Evolutionary conservation across 2,329 filamentous ascomycete genomes (phyloP).

Genomic region (Aplosporella prunicola): DNA sequence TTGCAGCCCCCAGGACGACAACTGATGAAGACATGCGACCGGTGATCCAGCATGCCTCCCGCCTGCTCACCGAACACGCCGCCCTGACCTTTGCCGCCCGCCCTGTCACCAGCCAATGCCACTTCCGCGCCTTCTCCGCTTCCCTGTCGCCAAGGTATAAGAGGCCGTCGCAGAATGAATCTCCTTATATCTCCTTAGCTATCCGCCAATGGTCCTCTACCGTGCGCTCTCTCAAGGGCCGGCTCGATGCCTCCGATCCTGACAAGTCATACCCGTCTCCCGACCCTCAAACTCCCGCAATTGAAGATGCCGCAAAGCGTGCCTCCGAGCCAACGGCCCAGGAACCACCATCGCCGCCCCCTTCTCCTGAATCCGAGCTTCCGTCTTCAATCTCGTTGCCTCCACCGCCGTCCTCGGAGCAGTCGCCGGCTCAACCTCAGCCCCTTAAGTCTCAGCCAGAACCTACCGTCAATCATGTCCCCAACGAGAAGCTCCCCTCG

Average conservation of each 20-base stretch:
- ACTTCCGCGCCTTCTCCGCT: slow-evolving; percentile 19
- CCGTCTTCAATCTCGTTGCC: no score
- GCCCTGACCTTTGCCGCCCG: slow-evolving; percentile 9
- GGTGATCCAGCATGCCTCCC: slow-evolving; percentile 32
- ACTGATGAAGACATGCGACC: slow-evolving; percentile 26
- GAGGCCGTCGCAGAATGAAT: not conserved
- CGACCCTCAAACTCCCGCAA: slow-evolving; percentile 2
- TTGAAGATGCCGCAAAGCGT: slow-evolving; percentile 1
- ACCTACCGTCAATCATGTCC: slow-evolving; percentile 22
- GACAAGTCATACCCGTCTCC: not conserved
- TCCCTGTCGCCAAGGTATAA: not conserved
- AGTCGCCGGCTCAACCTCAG: not conserved
- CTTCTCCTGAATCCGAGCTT: not conserved
- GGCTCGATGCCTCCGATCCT: not conserved
- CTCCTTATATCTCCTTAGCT: not conserved
- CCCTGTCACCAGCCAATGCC: slow-evolving; percentile 21
- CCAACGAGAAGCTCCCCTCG: slow-evolving; percentile 41
- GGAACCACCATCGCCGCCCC: not conserved
- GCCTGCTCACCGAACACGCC: slow-evolving; percentile 20
- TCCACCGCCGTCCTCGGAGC: not conserved
- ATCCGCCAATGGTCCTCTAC: slow-evolving; percentile 5
- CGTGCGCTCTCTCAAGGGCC: not conserved
- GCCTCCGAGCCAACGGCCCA: slow-evolving; percentile 1
- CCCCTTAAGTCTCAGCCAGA: not conserved
- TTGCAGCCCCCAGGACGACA: no score